phyloP scores from a whole-genome alignment of 257 asterid genomes.

The Rubia yunnanensis region DNA sequence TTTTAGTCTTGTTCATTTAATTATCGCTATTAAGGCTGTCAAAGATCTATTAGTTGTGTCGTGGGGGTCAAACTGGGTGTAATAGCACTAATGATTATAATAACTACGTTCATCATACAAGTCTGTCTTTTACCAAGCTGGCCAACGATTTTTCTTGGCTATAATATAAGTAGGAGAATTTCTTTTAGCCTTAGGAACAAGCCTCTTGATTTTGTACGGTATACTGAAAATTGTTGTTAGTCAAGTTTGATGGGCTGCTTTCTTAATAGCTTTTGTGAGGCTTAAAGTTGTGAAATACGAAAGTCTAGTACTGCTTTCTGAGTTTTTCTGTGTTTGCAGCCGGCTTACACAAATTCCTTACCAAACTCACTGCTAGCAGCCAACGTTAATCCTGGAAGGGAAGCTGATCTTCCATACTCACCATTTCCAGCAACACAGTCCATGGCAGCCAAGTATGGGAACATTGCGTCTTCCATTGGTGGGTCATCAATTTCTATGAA shows the following conservation, averaged over 20 bases:
- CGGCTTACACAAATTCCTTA: conserved; percentile 46
- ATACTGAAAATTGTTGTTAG: background rate
- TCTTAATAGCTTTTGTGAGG: background rate
- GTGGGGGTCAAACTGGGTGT: background rate
- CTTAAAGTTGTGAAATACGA: no score
- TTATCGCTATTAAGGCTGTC: background rate
- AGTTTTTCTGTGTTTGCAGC: conserved; percentile 23
- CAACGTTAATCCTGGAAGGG: conserved; percentile 53
- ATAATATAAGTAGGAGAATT: background rate
- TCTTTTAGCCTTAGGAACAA: background rate
- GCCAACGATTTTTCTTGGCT: no score
- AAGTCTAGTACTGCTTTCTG: conserved; percentile 1
- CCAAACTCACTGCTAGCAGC: conserved; percentile 48
- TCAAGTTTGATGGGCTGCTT: background rate
- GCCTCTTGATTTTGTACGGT: background rate
- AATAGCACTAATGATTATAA: background rate
- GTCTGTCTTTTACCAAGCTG: background rate
- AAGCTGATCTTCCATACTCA: conserved; percentile 57
- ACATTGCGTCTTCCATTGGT: conserved; percentile 42
- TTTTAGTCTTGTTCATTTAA: background rate
- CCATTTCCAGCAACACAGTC: conserved; percentile 49
- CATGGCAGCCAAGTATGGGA: conserved; percentile 49
- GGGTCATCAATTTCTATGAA: conserved; percentile 54
- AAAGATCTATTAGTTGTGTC: background rate
- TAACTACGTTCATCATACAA: background rate